Conservation (phyloP, 176 grass and related monocot genomes). For the Puya raimondii region DNA sequence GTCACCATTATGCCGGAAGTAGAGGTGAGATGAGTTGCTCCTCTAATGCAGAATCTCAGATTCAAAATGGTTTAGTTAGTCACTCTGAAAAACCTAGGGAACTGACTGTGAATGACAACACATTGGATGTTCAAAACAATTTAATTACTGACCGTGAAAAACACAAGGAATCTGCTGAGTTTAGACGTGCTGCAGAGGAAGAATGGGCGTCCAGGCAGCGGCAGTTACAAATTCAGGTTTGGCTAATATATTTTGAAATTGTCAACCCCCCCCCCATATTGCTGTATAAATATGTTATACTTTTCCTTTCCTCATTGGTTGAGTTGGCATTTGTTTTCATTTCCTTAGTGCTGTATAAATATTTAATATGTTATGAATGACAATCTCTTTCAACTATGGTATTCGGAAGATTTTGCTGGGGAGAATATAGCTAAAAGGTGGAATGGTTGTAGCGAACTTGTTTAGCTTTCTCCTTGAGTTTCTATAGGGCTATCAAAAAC, state of each 20-base stretch:
- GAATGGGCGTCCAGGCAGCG: slow-evolving; percentile 80
- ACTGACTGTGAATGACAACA: slow-evolving; percentile 4
- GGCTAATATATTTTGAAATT: neutral
- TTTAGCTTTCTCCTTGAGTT: too few relatives aligned
- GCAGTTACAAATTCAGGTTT: slow-evolving; percentile 76
- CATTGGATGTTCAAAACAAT: slow-evolving; percentile 5
- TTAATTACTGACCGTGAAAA: slow-evolving; percentile 62
- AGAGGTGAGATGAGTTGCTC: slow-evolving; percentile 3
- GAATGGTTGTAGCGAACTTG: too few relatives aligned
- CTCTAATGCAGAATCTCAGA: neutral
- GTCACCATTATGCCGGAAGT: slow-evolving; percentile 17
- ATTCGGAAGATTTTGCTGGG: too few relatives aligned
- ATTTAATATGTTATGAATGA: too few relatives aligned
- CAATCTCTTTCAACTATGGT: too few relatives aligned
- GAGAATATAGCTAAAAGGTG: too few relatives aligned
- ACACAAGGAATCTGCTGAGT: slow-evolving; percentile 79
- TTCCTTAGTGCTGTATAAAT: too few relatives aligned
- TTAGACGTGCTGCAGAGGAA: slow-evolving; percentile 54
- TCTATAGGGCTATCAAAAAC: too few relatives aligned
- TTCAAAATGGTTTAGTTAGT: slow-evolving; percentile 17
- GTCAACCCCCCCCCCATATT: neutral
- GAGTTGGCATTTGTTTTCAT: too few relatives aligned
- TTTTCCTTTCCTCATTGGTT: too few relatives aligned
- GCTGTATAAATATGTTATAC: too few relatives aligned
- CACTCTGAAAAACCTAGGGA: slow-evolving; percentile 7